phyloP scores from a whole-genome alignment of 257 asterid genomes.

The Nicotiana tabacum region DNA sequence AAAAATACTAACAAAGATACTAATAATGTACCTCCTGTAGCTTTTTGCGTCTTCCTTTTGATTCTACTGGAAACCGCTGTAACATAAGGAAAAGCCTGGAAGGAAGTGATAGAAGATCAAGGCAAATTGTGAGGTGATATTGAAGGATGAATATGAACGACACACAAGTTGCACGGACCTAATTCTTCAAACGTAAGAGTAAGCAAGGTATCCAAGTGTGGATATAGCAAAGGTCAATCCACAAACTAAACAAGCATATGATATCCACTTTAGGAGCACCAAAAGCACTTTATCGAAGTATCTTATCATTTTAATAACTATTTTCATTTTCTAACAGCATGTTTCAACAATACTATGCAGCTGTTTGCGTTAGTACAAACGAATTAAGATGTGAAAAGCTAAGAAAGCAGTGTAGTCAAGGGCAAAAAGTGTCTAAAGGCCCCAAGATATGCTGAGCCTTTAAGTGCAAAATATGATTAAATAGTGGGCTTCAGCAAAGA shows the following conservation, averaged over 20 bases:
- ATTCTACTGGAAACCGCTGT: conserved; percentile 90
- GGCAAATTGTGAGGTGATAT: not conserved
- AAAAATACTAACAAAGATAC: not conserved
- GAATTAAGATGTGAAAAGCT: not conserved
- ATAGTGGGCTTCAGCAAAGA: too few relatives aligned
- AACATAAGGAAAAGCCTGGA: conserved; percentile 87
- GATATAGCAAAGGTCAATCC: not conserved
- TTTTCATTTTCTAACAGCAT: not conserved
- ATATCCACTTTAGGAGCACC: not conserved
- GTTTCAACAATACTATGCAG: not conserved
- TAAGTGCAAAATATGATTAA: too few relatives aligned
- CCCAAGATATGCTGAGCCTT: too few relatives aligned
- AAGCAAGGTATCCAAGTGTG: not conserved
- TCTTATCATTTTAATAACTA: not conserved
- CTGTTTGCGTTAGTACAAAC: not conserved
- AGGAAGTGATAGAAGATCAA: conserved; percentile 17
- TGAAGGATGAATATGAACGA: not conserved
- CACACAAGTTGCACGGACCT: not conserved
- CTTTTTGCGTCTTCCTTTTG: conserved; percentile 95
- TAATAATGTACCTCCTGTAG: conserved; percentile 72
- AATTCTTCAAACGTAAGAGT: not conserved
- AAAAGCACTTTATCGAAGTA: not conserved
- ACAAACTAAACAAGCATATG: conserved; percentile 2
- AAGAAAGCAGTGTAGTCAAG: too few relatives aligned
- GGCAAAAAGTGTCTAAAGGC: too few relatives aligned